Percentiles rank a stretch among this genome's conserved stretches.
Evolutionary conservation across 345 rosid species (phyloP).

Genomic region (Gossypium ekmanianum): DNA sequence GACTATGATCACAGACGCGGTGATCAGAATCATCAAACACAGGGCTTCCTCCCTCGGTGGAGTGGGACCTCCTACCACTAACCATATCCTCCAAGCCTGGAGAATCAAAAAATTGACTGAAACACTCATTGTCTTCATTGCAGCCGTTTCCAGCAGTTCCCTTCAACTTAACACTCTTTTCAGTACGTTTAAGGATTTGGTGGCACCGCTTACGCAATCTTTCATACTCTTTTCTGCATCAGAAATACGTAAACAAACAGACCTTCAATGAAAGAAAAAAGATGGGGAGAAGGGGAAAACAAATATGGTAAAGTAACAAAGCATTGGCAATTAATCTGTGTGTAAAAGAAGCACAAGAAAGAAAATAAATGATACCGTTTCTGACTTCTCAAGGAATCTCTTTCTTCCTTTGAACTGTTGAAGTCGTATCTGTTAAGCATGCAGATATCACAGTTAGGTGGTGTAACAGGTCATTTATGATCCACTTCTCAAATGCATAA

Average conservation of each 20-base stretch:
- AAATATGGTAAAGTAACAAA: neutral
- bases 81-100: slow-evolving; percentile 37
- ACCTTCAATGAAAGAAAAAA: neutral
- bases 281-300: neutral
- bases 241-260: slow-evolving; percentile 18
- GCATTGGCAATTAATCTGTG: neutral
- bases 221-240: slow-evolving; percentile 67
- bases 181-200: slow-evolving; percentile 33
- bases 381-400: slow-evolving; percentile 44
- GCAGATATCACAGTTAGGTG: neutral
- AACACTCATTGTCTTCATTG: slow-evolving; percentile 35
- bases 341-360: neutral
- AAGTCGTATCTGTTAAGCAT: slow-evolving; percentile 51
- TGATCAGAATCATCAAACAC: slow-evolving; percentile 29
- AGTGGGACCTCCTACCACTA: slow-evolving; percentile 32
- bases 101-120: slow-evolving; percentile 49
- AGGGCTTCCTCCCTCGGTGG: slow-evolving; percentile 24
- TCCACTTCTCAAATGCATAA: slow-evolving; percentile 3
- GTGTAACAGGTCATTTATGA: neutral
- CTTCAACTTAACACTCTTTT: slow-evolving; percentile 38
- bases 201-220: slow-evolving; percentile 55
- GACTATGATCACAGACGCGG: slow-evolving; percentile 11
- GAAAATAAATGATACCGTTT: slow-evolving; percentile 45
- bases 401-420: slow-evolving; percentile 65
- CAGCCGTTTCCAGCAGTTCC: slow-evolving; percentile 36